Percentiles rank a stretch among this genome's conserved stretches.
Evolutionary conservation across 208 protist genomes (phyloP).

Genomic region (Trypanosoma cruzi): DNA sequence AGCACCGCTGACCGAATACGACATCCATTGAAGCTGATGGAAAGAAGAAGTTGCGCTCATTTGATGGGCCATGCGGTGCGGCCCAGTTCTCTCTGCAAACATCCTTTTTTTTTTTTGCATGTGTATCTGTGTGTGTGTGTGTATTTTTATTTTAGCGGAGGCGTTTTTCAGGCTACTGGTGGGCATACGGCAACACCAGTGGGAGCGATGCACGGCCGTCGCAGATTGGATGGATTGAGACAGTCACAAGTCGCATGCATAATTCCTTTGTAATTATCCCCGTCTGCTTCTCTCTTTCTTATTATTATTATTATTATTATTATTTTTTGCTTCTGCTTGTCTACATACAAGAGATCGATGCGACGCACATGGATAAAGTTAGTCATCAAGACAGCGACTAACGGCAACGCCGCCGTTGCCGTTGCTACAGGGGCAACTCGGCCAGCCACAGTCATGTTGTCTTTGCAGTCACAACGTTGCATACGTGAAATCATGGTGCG

Average conservation of each 20-base stretch:
- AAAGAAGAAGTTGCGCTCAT: not conserved
- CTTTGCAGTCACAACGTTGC: conserved; percentile 24
- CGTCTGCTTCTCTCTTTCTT: not conserved
- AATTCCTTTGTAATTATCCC: no score
- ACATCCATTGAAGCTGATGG: not conserved
- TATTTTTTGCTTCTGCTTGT: not conserved
- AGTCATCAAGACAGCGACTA: not conserved
- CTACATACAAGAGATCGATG: not conserved
- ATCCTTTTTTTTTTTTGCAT: not conserved
- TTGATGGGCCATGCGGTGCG: not conserved
- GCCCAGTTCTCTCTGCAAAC: no score
- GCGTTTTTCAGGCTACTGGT: no score
- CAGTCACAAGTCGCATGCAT: no score
- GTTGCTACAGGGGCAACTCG: not conserved
- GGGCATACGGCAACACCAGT: no score
- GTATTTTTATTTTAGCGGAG: not conserved
- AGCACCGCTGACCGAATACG: conserved; percentile 34
- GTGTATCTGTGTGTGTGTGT: not conserved
- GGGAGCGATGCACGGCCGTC: no score
- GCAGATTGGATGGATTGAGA: no score
- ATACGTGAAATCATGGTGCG: conserved; percentile 47
- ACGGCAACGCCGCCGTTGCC: not conserved
- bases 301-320: not conserved
- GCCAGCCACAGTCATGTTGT: not conserved
- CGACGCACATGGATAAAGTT: not conserved